Base-by-base conservation (phyloP, 1,139 yeast genomes). In the Blastobotrys aristatus region DNA sequence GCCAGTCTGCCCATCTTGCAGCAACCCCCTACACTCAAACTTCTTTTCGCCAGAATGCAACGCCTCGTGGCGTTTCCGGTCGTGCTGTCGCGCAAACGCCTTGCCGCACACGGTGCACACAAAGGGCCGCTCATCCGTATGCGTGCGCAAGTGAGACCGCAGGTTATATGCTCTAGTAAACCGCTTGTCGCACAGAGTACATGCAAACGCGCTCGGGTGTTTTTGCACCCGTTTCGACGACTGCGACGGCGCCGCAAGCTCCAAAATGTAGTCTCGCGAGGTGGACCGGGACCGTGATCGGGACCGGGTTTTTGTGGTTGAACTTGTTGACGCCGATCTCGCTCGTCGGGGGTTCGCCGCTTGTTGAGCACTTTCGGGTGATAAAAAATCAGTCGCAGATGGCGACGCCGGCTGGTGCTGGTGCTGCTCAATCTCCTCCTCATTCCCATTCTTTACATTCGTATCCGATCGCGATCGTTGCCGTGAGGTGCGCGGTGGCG, bases 41-140 rank as follows among this genome's bases (percentile, higher is more conserved):
- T 84, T 78, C 71, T 88, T 90, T 64, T 86, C 92, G 2, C 97
- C 97, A 6, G 89, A 75, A 64, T 92, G 98, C 50, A 92, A 72
- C 53, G 88, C 95, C 63, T 90, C 97, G 62, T 92, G 98, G 38
- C 98, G 75, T 63, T 88, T 89, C 37, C 95, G 72, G 66, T 92
- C 98, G 62, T 92, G 97, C 62, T 89, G 96, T 50, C 98, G 72
- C 0, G 97, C 97, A 75, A 92, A 92, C 2, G 96, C 92, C 66
- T 89, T 88, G 7, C 94, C 94, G 68, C 98, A 92, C 5, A 84
- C 78, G 14, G 79, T 74, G 68, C 98, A 92, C 22, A 80, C 76
- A 63, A 81, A 92, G 3, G 98, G 98, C 51, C 95, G 73, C 63
- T 92, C 97, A 63, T 89, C 90, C 0, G 97, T 90, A 64, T 92